phyloP scores from a whole-genome alignment of 1,284 basidiomycete species.

The Ceratobasidium sp. region DNA sequence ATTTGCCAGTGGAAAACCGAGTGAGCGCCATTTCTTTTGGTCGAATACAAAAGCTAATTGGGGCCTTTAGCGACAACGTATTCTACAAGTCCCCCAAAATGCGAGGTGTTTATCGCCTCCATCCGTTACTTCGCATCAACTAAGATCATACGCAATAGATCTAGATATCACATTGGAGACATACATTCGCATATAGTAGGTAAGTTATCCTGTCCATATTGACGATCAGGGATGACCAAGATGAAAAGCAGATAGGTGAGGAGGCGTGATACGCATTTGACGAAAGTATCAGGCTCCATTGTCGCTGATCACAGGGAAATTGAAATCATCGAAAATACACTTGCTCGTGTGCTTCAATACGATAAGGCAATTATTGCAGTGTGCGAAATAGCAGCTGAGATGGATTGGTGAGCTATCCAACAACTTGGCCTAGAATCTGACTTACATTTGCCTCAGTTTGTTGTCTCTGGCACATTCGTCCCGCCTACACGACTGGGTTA shows the following conservation, averaged over 20 bases:
- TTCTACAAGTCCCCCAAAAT: constrained; percentile 86
- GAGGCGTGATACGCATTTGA: not conserved
- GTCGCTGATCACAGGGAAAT: constrained; percentile 65
- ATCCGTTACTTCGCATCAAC: constrained; percentile 27
- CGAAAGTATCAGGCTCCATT: not conserved
- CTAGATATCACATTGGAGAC: constrained; percentile 85
- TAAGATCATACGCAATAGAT: constrained; percentile 55
- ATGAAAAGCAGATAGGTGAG: constrained; percentile 58
- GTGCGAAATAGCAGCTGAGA: constrained; percentile 78
- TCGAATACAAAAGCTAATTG: not conserved
- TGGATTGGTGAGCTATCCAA: constrained; percentile 69
- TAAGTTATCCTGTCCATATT: constrained; percentile 47
- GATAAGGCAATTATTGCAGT: constrained; percentile 63
- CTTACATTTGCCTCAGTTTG: constrained; percentile 52
- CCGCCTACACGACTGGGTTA: constrained; percentile 64
- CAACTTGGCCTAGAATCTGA: not conserved
- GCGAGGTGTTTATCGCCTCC: constrained; percentile 63
- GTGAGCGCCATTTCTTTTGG: constrained; percentile 53
- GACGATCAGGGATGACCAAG: not conserved
- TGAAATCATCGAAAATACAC: constrained; percentile 80
- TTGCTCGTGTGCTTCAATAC: constrained; percentile 66
- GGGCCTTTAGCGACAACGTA: constrained; percentile 65
- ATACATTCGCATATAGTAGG: constrained; percentile 76
- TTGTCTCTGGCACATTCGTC: constrained; percentile 79
- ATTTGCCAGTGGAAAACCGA: constrained; percentile 77